A percentile compares a stretch with the other conserved stretches of the same genome.
These are phyloP conservation scores for Quercus alba DNA, from an alignment of 306 rosid genomes.

Conservation along the genomic window DNA sequence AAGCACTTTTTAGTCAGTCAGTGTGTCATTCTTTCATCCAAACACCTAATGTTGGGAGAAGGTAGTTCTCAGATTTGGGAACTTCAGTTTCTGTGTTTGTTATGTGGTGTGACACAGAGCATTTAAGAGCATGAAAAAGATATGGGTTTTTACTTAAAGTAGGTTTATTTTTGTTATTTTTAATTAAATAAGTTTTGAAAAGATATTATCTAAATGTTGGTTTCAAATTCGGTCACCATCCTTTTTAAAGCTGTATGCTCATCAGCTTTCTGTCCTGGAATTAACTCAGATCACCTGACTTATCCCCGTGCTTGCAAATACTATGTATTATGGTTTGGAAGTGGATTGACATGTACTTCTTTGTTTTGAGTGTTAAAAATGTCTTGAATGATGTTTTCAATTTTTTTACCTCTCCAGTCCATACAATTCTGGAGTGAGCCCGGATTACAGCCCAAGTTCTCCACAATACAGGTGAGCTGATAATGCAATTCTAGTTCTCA, in stretches of 20 bases:
- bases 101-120: too few relatives aligned
- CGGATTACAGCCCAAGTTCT: slow-evolving; percentile 90
- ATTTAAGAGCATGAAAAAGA: too few relatives aligned
- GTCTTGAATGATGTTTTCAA: slow-evolving; percentile 1
- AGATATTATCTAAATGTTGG: background rate
- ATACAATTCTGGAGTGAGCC: slow-evolving; percentile 77
- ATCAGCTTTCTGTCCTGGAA: too few relatives aligned
- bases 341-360: background rate
- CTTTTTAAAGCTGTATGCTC: too few relatives aligned
- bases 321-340: background rate
- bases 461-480: slow-evolving; percentile 74
- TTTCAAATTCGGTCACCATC: background rate
- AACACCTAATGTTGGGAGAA: background rate
- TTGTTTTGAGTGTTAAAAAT: background rate
- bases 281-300: too few relatives aligned
- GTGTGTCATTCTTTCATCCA: background rate
- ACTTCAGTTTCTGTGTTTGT: too few relatives aligned
- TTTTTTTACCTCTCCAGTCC: slow-evolving; percentile 54
- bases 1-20: too few relatives aligned
- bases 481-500: background rate
- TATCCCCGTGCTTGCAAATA: background rate
- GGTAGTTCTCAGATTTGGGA: too few relatives aligned
- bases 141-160: too few relatives aligned
- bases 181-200: too few relatives aligned
- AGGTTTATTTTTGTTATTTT: too few relatives aligned